Conservation (phyloP, 441 rosid genomes). For the Jatropha podagrica region DNA sequence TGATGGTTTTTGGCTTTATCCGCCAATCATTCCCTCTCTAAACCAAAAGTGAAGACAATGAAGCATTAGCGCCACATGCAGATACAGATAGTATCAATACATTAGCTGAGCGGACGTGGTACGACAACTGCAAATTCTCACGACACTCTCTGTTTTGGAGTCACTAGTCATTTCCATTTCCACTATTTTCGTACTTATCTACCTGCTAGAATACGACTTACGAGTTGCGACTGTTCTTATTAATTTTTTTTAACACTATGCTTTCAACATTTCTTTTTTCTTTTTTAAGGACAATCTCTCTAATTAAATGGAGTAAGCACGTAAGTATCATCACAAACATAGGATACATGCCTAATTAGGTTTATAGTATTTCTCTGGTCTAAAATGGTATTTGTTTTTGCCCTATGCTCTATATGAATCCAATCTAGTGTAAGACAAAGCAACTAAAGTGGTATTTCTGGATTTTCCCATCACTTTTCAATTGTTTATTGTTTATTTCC, state of each 20-base stretch:
- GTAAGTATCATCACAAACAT: no score
- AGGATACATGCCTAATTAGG: not conserved
- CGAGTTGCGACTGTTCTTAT: no score
- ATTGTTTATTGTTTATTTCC: conserved; percentile 4
- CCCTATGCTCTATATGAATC: not conserved
- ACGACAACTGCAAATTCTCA: no score
- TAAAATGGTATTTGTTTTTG: not conserved
- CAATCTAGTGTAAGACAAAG: not conserved
- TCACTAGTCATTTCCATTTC: not conserved
- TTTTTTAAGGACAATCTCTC: no score
- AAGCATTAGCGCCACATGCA: not conserved
- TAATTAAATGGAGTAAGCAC: no score
- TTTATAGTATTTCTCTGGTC: not conserved
- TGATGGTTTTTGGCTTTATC: no score
- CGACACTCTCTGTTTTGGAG: not conserved
- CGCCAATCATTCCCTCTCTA: not conserved
- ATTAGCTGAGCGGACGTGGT: no score
- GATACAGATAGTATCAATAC: no score
- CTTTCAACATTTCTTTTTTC: no score
- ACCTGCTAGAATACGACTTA: no score
- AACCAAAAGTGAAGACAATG: not conserved
- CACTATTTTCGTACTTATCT: not conserved
- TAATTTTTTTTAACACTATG: no score
- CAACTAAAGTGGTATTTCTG: conserved; percentile 26
- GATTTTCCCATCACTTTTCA: not conserved